Conservation (phyloP, 768 basidiomycete genomes). For the Mycena leptocephala region DNA sequence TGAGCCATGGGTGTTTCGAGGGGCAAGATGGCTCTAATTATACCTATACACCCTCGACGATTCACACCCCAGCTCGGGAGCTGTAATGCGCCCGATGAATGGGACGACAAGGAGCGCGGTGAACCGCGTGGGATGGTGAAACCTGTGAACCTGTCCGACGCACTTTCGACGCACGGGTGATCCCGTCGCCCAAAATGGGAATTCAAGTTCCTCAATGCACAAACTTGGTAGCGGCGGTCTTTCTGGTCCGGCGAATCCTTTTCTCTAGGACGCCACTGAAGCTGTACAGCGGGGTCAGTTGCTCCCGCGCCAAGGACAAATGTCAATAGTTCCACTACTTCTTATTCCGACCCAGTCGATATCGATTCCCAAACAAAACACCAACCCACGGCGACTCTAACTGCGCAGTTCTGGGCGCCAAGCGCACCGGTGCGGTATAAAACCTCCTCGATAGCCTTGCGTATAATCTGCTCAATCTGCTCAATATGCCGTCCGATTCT, state of each 20-base stretch:
- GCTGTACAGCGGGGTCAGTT: constrained; percentile 19
- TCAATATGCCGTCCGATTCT: constrained; percentile 15
- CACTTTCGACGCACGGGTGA: neutral
- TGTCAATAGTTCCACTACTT: constrained; percentile 10
- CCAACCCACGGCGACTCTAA: constrained; percentile 8
- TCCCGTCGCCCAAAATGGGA: neutral
- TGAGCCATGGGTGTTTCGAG: neutral
- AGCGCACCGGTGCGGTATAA: constrained; percentile 21
- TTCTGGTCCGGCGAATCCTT: neutral
- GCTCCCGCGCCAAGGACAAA: constrained; percentile 20
- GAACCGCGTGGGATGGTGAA: too few species aligned
- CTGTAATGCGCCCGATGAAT: neutral
- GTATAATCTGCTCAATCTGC: neutral
- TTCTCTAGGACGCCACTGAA: neutral
- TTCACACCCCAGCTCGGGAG: constrained; percentile 3
- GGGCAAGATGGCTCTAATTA: neutral
- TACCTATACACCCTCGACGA: neutral
- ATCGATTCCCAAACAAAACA: constrained; percentile 21
- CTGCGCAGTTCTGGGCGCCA: constrained; percentile 23
- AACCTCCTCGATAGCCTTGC: neutral
- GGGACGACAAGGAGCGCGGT: too few species aligned
- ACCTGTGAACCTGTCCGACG: neutral
- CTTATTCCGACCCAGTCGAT: constrained; percentile 1
- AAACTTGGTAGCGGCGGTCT: neutral
- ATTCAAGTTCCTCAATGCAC: neutral